Conservation (phyloP, 208 protist species). For the Naegleria fowleri region DNA sequence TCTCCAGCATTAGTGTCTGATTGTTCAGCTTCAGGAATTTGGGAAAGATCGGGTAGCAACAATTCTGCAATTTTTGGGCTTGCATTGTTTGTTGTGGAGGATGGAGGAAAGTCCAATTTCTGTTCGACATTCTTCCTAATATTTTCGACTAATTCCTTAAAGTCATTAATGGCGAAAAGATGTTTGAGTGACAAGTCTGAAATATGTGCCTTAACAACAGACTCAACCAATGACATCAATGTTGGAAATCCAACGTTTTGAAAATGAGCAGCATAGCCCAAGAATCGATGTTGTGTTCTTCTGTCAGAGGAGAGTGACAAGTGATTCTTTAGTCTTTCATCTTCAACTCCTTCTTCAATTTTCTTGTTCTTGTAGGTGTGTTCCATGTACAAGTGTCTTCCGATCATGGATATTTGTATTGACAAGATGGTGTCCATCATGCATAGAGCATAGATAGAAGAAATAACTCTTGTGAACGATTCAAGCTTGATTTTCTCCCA, state of each 20-base stretch:
- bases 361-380: neutral
- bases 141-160: neutral
- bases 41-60: neutral
- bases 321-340: neutral
- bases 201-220: neutral
- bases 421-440: neutral
- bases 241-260: neutral
- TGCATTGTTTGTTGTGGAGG: neutral
- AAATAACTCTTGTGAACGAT: neutral
- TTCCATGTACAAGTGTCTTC: slow-evolving; percentile 3
- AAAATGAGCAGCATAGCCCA: neutral
- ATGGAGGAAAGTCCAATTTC: neutral
- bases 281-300: neutral
- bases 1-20: too few relatives aligned
- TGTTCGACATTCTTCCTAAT: neutral
- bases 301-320: neutral
- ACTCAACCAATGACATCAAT: neutral
- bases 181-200: neutral
- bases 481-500: neutral
- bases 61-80: neutral
- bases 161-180: neutral
- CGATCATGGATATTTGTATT: slow-evolving; percentile 2
- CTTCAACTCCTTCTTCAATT: slow-evolving; percentile 8
- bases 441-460: neutral
- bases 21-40: neutral